Evolutionary conservation across 257 asterid genomes (phyloP), one percentile per base, ranked within the genome.

Genomic region (Solanum habrochaites): DNA sequence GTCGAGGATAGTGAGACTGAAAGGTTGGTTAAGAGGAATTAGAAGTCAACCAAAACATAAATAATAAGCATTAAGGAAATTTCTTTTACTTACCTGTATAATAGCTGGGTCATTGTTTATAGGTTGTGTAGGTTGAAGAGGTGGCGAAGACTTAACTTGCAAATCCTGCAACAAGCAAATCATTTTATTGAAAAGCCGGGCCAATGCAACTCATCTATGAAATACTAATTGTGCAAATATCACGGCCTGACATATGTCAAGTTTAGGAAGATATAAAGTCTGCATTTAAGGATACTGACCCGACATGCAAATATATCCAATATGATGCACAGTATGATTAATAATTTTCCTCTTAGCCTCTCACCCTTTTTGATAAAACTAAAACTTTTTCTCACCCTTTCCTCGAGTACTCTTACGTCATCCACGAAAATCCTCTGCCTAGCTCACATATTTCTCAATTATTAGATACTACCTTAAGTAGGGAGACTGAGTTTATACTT

Each of bases 1-100:
- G 94, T 75, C 90, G 97, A 60, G 95, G 93, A 88, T 95, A 95
- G 88, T 96, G 99, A 64, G 99, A 97, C 99, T 97, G 99, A 94
- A 92, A 87, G 82, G 81, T 49, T 45, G 25, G 86, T 92, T 77
- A 88, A 7, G 89, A 52, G 83, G 62, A 29, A 83, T 82, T 85
- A 47, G 66, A 87, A 85, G 18, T 85, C 31, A 47, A 73, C 40
- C 40, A 72, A 72, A 4, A 32, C 8, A 49, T 58, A 27, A 40
- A 20, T 14, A 85, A 21, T 72, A 49, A 35, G 8, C 66, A 85
- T 82, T 13, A 56, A 85, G 83, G 64, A 71, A 60, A 29, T 78
- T 69, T 69, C 15, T 18, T 45, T 69, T 78, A 88, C 95, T 87
- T 91, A 91, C 99, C 97, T 97, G 99, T 89, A 97, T 96, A 86